These are phyloP conservation scores for Neopestalotiopsis clavispora DNA, from an alignment of 2,329 filamentous ascomycete genomes.

Conservation along the genomic window DNA sequence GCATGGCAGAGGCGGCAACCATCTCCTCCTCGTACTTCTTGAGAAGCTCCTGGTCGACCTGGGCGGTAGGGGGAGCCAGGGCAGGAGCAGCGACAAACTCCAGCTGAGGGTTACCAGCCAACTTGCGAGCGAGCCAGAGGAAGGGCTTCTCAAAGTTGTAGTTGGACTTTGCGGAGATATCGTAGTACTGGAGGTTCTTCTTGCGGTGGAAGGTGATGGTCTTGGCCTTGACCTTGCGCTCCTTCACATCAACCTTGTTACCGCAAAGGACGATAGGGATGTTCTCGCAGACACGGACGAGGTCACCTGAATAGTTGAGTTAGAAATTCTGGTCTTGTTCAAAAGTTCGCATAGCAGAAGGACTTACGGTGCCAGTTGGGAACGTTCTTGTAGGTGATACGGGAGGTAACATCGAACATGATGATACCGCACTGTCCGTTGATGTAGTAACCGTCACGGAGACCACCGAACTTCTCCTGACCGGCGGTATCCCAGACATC, in stretches of 20 bases:
- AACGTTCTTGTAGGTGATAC: slow-evolving; percentile 99
- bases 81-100: slow-evolving; percentile 97
- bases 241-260: slow-evolving; percentile 99
- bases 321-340: slow-evolving; percentile 18
- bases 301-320: slow-evolving; percentile 69
- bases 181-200: slow-evolving; percentile 99
- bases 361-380: slow-evolving; percentile 99
- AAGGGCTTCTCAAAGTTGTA: slow-evolving; percentile 99
- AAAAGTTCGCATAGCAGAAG: slow-evolving; percentile 10
- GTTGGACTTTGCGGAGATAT: slow-evolving; percentile 99
- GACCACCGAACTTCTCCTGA: slow-evolving; percentile 99
- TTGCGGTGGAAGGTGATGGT: slow-evolving; percentile 99
- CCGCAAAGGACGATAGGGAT: slow-evolving; percentile 97
- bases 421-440: slow-evolving; percentile 99
- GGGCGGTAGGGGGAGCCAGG: slow-evolving; percentile 89
- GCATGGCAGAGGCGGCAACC: slow-evolving; percentile 76
- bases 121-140: slow-evolving; percentile 98
- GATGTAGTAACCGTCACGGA: slow-evolving; percentile 99
- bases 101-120: slow-evolving; percentile 88
- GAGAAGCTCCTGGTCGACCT: slow-evolving; percentile 84
- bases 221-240: slow-evolving; percentile 99
- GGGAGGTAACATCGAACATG: slow-evolving; percentile 99
- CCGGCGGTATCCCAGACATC: slow-evolving; percentile 99
- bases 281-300: slow-evolving; percentile 99
- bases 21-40: slow-evolving; percentile 89